Conservation (phyloP, 148 eudicot species). For the Diospyros lotus region DNA sequence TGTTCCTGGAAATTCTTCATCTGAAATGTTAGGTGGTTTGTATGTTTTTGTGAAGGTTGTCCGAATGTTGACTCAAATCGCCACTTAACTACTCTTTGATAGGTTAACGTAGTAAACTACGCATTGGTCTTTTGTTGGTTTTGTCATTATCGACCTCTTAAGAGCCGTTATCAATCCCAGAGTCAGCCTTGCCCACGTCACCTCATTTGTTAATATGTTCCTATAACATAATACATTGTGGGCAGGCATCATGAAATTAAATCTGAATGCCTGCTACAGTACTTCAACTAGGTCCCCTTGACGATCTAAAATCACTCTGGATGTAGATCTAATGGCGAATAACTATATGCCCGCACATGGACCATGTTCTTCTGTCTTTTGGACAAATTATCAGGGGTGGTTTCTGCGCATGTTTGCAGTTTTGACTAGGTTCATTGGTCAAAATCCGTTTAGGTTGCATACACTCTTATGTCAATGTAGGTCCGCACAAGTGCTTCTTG, state of each 20-base stretch:
- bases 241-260: not conserved
- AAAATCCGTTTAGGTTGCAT: not conserved
- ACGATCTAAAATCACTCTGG: not conserved
- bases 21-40: not conserved
- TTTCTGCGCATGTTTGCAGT: not conserved
- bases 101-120: too few species aligned
- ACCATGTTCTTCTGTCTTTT: not conserved
- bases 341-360: not conserved
- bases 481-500: slow-evolving; percentile 1
- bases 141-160: not conserved
- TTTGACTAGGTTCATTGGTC: not conserved
- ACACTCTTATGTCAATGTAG: not conserved
- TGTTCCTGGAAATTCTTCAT: slow-evolving; percentile 8
- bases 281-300: not conserved
- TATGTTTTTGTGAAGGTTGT: not conserved
- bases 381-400: not conserved
- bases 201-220: not conserved
- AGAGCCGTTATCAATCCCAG: not conserved
- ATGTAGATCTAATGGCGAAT: not conserved
- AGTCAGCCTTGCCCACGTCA: not conserved
- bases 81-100: not conserved
- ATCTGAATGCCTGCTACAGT: not conserved
- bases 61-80: not conserved
- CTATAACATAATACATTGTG: not conserved
- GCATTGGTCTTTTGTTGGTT: not conserved